A percentile compares a stretch with the other conserved stretches of the same genome.
phyloP scores from a whole-genome alignment of 2,329 filamentous ascomycete genomes.

The Penicillium sp. region DNA sequence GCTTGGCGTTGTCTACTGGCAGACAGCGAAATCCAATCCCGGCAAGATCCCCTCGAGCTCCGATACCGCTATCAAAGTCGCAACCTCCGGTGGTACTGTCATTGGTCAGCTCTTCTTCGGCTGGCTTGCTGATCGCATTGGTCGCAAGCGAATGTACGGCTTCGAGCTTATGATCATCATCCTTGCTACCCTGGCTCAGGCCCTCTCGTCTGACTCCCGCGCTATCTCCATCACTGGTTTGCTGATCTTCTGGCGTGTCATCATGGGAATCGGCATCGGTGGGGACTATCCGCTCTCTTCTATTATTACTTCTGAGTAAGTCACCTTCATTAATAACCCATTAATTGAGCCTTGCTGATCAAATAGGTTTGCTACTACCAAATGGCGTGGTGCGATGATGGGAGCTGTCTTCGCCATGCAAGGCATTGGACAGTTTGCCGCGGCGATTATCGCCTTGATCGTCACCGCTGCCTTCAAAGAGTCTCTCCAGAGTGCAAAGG shows the following conservation, averaged over 20 bases:
- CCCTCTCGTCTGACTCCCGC: slow-evolving; percentile 63
- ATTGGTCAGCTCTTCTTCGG: slow-evolving; percentile 80
- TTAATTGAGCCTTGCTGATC: background rate
- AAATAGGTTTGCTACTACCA: slow-evolving; percentile 72
- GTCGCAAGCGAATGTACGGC: slow-evolving; percentile 82
- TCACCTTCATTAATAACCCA: slow-evolving; percentile 1
- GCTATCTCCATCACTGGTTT: slow-evolving; percentile 56
- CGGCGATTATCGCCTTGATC: slow-evolving; percentile 74
- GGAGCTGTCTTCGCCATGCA: slow-evolving; percentile 85
- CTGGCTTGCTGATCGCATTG: slow-evolving; percentile 72
- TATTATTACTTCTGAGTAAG: slow-evolving; percentile 76
- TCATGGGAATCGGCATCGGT: slow-evolving; percentile 78
- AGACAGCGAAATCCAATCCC: slow-evolving; percentile 47
- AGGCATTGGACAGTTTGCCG: slow-evolving; percentile 74
- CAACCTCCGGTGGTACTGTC: slow-evolving; percentile 80
- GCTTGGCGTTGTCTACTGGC: slow-evolving; percentile 77
- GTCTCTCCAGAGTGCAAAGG: slow-evolving; percentile 55
- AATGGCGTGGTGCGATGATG: slow-evolving; percentile 86
- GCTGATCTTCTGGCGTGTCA: slow-evolving; percentile 76
- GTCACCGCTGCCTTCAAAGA: slow-evolving; percentile 70
- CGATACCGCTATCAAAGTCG: slow-evolving; percentile 81
- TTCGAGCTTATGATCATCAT: slow-evolving; percentile 79
- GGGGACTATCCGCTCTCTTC: slow-evolving; percentile 81
- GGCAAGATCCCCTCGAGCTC: slow-evolving; percentile 62
- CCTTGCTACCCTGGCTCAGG: slow-evolving; percentile 71